Evolutionary conservation across 1,139 yeast genomes (phyloP).

Genomic region (Blastobotrys ciferrii): DNA sequence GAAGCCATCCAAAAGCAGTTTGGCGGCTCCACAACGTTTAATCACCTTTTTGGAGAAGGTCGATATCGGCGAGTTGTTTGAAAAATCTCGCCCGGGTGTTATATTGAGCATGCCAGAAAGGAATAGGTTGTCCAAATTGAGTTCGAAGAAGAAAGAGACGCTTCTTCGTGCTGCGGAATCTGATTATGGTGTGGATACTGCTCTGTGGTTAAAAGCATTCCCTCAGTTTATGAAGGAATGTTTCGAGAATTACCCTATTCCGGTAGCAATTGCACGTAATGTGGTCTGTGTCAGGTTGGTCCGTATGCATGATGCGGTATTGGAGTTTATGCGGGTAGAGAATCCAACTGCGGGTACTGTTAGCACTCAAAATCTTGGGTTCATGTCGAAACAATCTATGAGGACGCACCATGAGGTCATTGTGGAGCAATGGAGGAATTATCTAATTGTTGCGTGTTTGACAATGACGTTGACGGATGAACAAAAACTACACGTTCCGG

Average conservation of each 20-base stretch:
- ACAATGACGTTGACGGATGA: conserved; percentile 88
- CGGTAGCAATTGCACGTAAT: conserved; percentile 91
- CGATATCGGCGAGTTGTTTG: conserved; percentile 65
- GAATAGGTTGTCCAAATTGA: conserved; percentile 62
- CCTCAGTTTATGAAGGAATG: conserved; percentile 72
- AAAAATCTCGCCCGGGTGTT: conserved; percentile 46
- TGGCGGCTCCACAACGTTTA: conserved; percentile 72
- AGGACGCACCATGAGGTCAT: conserved; percentile 64
- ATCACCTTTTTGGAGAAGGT: conserved; percentile 72
- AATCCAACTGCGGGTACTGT: conserved; percentile 12
- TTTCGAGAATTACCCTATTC: conserved; percentile 83
- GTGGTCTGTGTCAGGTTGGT: conserved; percentile 86
- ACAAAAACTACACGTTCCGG: conserved; percentile 66
- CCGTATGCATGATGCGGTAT: conserved; percentile 80
- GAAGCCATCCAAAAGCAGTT: conserved; percentile 24
- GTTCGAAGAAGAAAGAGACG: conserved; percentile 55
- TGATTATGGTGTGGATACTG: conserved; percentile 91
- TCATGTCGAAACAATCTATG: conserved; percentile 34
- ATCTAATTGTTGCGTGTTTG: conserved; percentile 86
- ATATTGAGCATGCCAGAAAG: conserved; percentile 80
- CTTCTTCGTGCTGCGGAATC: conserved; percentile 78
- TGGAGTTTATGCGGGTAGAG: conserved; percentile 56
- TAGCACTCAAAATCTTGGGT: conserved; percentile 10
- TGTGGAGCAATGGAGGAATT: conserved; percentile 85
- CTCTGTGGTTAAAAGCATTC: conserved; percentile 87